These are phyloP conservation scores for Dimocarpus longan DNA, from an alignment of 345 rosid species.

Conservation along the genomic window DNA sequence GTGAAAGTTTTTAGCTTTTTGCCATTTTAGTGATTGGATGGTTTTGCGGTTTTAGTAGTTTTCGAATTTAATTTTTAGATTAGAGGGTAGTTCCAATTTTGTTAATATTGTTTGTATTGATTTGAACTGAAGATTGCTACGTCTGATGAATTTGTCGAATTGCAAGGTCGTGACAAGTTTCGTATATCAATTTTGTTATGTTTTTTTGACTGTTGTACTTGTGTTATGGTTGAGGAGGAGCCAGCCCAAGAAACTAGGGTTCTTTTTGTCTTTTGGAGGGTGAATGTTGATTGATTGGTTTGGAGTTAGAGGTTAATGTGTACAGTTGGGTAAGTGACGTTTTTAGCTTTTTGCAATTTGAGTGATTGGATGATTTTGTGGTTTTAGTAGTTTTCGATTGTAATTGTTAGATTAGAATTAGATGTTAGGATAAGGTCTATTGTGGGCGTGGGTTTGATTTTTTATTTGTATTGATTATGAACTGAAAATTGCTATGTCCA, in stretches of 20 bases:
- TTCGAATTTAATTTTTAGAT: neutral
- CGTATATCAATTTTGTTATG: neutral
- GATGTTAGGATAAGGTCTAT: neutral
- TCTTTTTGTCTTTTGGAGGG: no score
- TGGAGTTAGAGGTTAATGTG: neutral
- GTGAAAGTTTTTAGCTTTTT: conserved; percentile 19
- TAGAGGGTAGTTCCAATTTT: neutral
- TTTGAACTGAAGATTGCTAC: neutral
- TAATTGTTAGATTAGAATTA: neutral
- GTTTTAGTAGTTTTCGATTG: neutral
- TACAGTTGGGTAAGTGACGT: conserved; percentile 38
- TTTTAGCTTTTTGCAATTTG: conserved; percentile 7
- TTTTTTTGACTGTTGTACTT: neutral
- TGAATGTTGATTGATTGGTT: no score
- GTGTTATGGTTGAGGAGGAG: no score
- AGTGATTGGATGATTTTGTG: neutral
- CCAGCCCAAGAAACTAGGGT: no score
- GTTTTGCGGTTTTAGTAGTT: neutral
- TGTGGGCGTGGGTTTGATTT: neutral
- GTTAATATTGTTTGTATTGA: neutral
- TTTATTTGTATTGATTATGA: neutral
- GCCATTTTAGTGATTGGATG: neutral
- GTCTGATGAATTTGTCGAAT: neutral
- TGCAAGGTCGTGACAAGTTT: neutral
- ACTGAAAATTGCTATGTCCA: neutral